phyloP scores from a whole-genome alignment of 495 filamentous ascomycete genomes.

The Xylaria grammica region DNA sequence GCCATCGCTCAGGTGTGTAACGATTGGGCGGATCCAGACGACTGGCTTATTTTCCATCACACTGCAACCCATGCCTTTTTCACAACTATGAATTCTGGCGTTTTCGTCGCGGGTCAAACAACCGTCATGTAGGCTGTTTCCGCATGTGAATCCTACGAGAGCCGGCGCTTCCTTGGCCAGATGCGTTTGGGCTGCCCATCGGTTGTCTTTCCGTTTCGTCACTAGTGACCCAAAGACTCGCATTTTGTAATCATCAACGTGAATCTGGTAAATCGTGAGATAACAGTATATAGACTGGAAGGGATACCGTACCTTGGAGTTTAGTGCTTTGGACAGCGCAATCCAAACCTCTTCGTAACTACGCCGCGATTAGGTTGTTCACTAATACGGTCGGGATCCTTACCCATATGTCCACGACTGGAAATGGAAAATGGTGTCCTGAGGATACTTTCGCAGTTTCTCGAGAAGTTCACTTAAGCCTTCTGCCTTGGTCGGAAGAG shows the following conservation, averaged over 20 bases:
- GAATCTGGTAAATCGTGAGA: slow-evolving; percentile 58
- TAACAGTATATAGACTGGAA: background rate
- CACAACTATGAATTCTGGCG: slow-evolving; percentile 88
- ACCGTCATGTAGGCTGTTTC: slow-evolving; percentile 70
- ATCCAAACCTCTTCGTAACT: slow-evolving; percentile 89
- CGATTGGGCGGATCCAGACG: slow-evolving; percentile 80
- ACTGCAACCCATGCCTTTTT: slow-evolving; percentile 69
- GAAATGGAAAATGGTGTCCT: slow-evolving; percentile 81
- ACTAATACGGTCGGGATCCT: slow-evolving; percentile 11
- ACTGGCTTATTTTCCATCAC: slow-evolving; percentile 59
- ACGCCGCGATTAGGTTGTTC: background rate
- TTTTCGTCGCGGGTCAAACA: slow-evolving; percentile 69
- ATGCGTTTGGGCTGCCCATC: slow-evolving; percentile 43
- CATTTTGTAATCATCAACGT: slow-evolving; percentile 82
- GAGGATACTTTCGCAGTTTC: slow-evolving; percentile 71
- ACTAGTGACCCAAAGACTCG: slow-evolving; percentile 72
- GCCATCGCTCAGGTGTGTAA: slow-evolving; percentile 61
- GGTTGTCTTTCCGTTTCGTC: slow-evolving; percentile 35
- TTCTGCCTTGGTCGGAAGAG: slow-evolving; percentile 65
- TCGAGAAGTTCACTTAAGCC: slow-evolving; percentile 75
- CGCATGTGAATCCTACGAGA: slow-evolving; percentile 77
- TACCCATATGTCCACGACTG: slow-evolving; percentile 91
- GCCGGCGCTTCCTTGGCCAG: slow-evolving; percentile 64
- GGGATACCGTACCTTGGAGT: slow-evolving; percentile 58
- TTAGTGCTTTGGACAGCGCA: slow-evolving; percentile 72